A percentile compares a stretch with the other conserved stretches of the same genome.
Evolutionary conservation across 306 rosid genomes (phyloP).

Genomic region (Sesbania bispinosa): DNA sequence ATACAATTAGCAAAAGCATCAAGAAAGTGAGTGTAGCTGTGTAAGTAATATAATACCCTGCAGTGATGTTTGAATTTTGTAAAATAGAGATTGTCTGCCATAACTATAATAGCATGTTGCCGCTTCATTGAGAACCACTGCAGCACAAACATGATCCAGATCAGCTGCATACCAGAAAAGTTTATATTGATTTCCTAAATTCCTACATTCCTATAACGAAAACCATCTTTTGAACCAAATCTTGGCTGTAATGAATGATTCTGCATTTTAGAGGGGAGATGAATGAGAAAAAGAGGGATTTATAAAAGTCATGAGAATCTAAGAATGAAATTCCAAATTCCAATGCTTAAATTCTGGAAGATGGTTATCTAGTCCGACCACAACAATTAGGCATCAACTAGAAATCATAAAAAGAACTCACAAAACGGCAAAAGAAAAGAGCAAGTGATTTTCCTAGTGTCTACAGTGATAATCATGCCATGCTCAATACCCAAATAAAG

Average conservation of each 20-base stretch:
- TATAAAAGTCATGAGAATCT: background rate
- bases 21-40: background rate
- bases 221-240: background rate
- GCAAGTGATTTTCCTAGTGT: too few relatives aligned
- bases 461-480: too few relatives aligned
- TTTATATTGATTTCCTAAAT: background rate
- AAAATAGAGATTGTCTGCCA: slow-evolving; percentile 80
- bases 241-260: background rate
- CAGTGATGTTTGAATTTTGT: slow-evolving; percentile 69
- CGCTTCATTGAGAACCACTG: slow-evolving; percentile 96
- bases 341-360: background rate
- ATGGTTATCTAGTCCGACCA: too few relatives aligned
- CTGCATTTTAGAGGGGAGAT: background rate
- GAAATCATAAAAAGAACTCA: too few relatives aligned
- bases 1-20: slow-evolving; percentile 14
- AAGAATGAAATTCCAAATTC: background rate
- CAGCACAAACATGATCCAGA: slow-evolving; percentile 28
- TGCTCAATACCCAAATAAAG: too few relatives aligned
- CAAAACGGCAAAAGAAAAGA: too few relatives aligned
- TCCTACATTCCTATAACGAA: background rate
- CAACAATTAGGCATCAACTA: too few relatives aligned
- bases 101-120: slow-evolving; percentile 68
- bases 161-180: slow-evolving; percentile 13
- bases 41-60: slow-evolving; percentile 51
- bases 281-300: background rate